A percentile compares a stretch with the other conserved stretches of the same genome.
phyloP scores from a whole-genome alignment of 257 asterid genomes.

The Jacaranda copaia region DNA sequence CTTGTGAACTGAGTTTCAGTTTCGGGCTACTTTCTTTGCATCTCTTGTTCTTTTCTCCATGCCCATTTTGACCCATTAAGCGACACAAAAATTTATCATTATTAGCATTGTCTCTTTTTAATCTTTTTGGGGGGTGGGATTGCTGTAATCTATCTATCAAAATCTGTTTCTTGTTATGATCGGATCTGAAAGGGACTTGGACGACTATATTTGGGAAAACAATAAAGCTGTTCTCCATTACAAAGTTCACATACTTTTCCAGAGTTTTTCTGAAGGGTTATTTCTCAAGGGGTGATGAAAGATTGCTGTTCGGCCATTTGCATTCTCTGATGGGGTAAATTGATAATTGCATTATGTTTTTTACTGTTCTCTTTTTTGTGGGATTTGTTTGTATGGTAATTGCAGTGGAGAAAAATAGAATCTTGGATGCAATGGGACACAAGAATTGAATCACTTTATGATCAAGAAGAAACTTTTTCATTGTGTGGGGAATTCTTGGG shows the following conservation, averaged over 20 bases:
- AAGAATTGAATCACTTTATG: slow-evolving; percentile 34
- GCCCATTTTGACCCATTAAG: slow-evolving; percentile 25
- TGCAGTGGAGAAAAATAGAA: slow-evolving; percentile 17
- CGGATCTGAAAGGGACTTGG: slow-evolving; percentile 57
- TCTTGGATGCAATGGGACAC: slow-evolving; percentile 21
- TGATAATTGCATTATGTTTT: slow-evolving; percentile 18
- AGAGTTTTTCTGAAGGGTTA: slow-evolving; percentile 17
- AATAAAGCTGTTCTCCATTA: slow-evolving; percentile 12
- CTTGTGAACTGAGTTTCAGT: slow-evolving; percentile 49
- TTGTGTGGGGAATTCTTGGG: slow-evolving; percentile 33
- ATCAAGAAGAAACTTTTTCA: slow-evolving; percentile 29
- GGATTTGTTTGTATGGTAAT: slow-evolving; percentile 27
- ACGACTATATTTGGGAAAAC: slow-evolving; percentile 13
- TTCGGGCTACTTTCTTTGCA: slow-evolving; percentile 18
- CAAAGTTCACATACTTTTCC: slow-evolving; percentile 36
- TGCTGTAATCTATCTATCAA: slow-evolving; percentile 36
- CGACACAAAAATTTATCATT: slow-evolving; percentile 36
- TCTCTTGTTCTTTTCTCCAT: slow-evolving; percentile 29
- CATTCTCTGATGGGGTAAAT: slow-evolving; percentile 45
- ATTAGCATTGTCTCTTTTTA: background rate
- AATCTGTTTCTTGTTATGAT: slow-evolving; percentile 52
- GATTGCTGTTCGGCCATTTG: slow-evolving; percentile 40
- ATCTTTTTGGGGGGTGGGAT: slow-evolving; percentile 1
- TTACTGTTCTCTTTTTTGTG: background rate
- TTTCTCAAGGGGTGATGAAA: slow-evolving; percentile 39